These are phyloP conservation scores for Williopsis jadinii DNA, from an alignment of 1,139 yeast species.

Conservation along the genomic window DNA sequence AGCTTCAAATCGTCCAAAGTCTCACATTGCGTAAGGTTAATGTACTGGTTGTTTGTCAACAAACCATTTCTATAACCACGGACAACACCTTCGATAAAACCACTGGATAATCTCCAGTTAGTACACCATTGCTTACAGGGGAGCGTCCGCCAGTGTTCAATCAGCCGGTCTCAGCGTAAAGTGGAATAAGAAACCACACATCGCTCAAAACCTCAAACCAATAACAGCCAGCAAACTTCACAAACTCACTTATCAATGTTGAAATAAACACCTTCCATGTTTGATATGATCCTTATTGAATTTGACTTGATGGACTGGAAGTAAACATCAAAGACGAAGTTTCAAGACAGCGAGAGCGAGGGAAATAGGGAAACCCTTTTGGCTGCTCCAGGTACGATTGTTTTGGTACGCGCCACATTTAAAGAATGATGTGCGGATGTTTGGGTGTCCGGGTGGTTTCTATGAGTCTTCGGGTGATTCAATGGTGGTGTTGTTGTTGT, in stretches of 20 bases:
- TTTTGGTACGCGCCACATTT: not conserved
- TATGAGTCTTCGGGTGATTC: not conserved
- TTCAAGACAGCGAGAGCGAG: too few species aligned
- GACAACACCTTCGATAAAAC: constrained; percentile 89
- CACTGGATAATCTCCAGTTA: constrained; percentile 27
- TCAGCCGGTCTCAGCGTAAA: too few species aligned
- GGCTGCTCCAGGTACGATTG: not conserved
- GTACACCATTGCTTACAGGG: not conserved
- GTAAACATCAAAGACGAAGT: too few species aligned
- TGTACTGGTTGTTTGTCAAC: constrained; percentile 69
- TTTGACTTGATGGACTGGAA: too few species aligned
- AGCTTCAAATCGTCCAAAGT: constrained; percentile 87
- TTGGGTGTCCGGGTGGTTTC: not conserved
- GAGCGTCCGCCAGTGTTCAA: too few species aligned
- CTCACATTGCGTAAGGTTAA: constrained; percentile 93
- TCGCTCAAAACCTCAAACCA: too few species aligned
- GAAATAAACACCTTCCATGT: constrained; percentile 83
- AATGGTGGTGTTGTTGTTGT: too few species aligned
- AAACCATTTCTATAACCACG: constrained; percentile 91
- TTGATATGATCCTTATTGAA: too few species aligned
- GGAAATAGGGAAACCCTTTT: not conserved
- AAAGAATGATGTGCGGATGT: not conserved
- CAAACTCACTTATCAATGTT: constrained; percentile 56
- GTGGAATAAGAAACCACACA: too few species aligned
- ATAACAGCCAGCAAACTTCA: too few species aligned